Percentiles rank a stretch among this genome's conserved stretches.
These are phyloP conservation scores for Acacia acuminata DNA, from an alignment of 306 rosid species.

Conservation along the genomic window DNA sequence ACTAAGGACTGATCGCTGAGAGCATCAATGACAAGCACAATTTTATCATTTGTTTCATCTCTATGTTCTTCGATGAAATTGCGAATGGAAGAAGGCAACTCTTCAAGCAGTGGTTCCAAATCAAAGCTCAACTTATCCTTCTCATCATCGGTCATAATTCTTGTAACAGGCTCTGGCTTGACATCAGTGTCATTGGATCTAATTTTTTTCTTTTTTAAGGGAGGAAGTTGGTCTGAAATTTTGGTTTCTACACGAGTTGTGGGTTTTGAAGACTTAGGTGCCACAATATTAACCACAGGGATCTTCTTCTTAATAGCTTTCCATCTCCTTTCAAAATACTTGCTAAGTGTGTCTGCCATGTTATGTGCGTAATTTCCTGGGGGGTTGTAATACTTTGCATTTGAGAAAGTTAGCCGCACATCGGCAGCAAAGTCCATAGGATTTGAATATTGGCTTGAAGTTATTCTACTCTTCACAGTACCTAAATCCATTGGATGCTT, in stretches of 20 bases:
- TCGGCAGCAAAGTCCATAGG: slow-evolving; percentile 77
- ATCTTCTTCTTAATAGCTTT: not conserved
- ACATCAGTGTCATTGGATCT: slow-evolving; percentile 12
- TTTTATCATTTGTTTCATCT: not conserved
- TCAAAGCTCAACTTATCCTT: not conserved
- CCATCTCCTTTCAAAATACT: not conserved
- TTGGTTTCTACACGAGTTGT: slow-evolving; percentile 31
- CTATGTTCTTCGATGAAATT: not conserved
- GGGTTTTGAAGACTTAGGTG: slow-evolving; percentile 44
- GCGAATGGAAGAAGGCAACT: not conserved
- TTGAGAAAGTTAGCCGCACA: slow-evolving; percentile 77
- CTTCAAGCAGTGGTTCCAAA: not conserved
- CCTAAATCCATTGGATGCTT: not conserved
- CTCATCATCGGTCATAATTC: not conserved
- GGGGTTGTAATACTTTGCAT: slow-evolving; percentile 86
- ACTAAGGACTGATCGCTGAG: not conserved
- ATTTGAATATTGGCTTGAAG: slow-evolving; percentile 56
- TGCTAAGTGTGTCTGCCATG: not conserved
- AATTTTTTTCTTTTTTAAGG: slow-evolving; percentile 44
- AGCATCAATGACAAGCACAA: not conserved
- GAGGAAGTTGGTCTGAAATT: slow-evolving; percentile 31
- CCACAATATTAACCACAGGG: slow-evolving; percentile 45
- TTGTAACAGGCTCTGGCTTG: slow-evolving; percentile 25
- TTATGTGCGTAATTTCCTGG: slow-evolving; percentile 55
- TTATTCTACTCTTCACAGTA: not conserved